Percentiles rank a stretch among this genome's conserved stretches.
phyloP scores from a whole-genome alignment of 257 asterid species.

The Coffea canephora region DNA sequence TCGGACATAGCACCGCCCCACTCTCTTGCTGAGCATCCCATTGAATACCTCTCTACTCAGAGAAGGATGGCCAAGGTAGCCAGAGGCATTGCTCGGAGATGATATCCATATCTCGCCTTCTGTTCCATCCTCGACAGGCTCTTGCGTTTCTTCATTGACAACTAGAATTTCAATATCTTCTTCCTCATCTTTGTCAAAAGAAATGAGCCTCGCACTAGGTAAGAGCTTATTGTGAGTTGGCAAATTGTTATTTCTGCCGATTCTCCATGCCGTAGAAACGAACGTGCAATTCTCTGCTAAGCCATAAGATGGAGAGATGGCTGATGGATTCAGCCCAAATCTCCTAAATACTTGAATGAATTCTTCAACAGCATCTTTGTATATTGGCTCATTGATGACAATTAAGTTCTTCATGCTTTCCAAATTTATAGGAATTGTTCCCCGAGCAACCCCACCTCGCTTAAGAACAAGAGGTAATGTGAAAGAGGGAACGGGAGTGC shows the following conservation, averaged over 20 bases:
- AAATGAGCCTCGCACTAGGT: conserved; percentile 63
- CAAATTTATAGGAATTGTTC: conserved; percentile 30
- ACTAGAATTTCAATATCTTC: conserved; percentile 59
- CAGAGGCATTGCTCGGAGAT: conserved; percentile 69
- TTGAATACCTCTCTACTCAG: conserved; percentile 52
- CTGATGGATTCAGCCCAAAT: conserved; percentile 42
- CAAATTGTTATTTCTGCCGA: conserved; percentile 22
- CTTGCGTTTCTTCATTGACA: conserved; percentile 56
- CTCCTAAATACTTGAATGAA: conserved; percentile 39
- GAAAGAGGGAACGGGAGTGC: conserved; percentile 82
- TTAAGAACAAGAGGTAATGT: conserved; percentile 61
- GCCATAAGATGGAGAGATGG: conserved; percentile 78
- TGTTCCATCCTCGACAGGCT: conserved; percentile 50
- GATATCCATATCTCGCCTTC: conserved; percentile 94
- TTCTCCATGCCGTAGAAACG: conserved; percentile 77
- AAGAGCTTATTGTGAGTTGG: conserved; percentile 49
- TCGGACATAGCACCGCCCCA: conserved; percentile 36
- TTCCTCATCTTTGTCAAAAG: conserved; percentile 32
- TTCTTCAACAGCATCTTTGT: conserved; percentile 38
- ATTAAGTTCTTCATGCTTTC: conserved; percentile 55
- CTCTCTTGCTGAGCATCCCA: conserved; percentile 31
- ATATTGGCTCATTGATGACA: conserved; percentile 72
- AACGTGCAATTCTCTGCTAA: conserved; percentile 78
- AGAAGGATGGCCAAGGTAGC: conserved; percentile 68
- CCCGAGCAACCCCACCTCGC: conserved; percentile 40